Conservation (phyloP, 345 rosid genomes). For the Eucalyptus erythrocorys region DNA sequence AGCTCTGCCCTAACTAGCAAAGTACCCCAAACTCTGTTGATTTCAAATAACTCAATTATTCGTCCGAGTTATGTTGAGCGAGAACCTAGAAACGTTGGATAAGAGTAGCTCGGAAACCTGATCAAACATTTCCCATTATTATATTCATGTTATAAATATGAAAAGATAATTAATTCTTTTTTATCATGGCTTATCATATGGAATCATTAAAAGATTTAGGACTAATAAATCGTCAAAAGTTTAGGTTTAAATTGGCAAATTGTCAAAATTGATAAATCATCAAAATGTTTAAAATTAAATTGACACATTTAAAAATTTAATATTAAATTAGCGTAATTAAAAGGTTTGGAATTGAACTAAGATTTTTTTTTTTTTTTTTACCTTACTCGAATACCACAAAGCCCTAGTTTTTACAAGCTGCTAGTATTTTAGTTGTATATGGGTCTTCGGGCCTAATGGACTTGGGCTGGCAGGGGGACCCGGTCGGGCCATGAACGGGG, state of each 20-base stretch:
- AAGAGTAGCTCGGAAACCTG: neutral
- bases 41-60: neutral
- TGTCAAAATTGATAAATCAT: fast-evolving
- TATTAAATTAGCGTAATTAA: neutral
- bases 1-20: neutral
- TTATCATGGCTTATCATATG: neutral
- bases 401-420: neutral
- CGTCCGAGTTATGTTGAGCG: fast-evolving
- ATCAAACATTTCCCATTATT: neutral
- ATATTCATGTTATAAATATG: neutral
- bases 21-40: neutral
- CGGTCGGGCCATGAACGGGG: neutral
- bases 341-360: too few relatives aligned
- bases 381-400: neutral
- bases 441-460: neutral
- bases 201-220: fast-evolving
- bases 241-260: neutral
- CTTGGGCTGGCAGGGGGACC: neutral
- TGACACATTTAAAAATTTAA: fast-evolving
- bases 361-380: neutral
- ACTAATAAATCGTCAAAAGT: neutral
- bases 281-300: neutral
- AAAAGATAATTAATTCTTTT: neutral
- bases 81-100: neutral
- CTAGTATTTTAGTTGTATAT: neutral